These are phyloP conservation scores for Didymella exigua DNA, from an alignment of 2,329 filamentous ascomycete species.

Conservation along the genomic window DNA sequence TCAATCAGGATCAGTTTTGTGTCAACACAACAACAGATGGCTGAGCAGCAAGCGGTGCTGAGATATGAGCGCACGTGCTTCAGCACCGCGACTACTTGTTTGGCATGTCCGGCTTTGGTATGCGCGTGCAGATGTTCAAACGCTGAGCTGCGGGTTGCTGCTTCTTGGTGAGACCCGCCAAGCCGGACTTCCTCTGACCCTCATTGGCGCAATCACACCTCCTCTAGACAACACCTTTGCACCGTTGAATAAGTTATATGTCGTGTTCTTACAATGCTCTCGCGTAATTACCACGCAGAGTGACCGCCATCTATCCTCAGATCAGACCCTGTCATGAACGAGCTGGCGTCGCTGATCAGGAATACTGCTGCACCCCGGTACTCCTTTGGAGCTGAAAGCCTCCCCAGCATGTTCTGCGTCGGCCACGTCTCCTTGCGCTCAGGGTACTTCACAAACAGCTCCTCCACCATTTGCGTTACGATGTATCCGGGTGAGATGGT, in stretches of 20 bases:
- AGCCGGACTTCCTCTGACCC: conserved; percentile 3
- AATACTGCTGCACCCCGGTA: conserved; percentile 49
- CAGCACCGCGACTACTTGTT: conserved; percentile 23
- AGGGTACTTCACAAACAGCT: conserved; percentile 76
- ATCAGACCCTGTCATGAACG: conserved; percentile 50
- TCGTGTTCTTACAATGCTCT: not conserved
- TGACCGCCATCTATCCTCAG: conserved; percentile 49
- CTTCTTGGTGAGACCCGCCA: conserved; percentile 2
- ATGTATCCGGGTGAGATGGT: conserved; percentile 82
- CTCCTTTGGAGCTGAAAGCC: conserved; percentile 43
- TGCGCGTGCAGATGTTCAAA: not conserved
- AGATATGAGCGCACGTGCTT: conserved; percentile 8
- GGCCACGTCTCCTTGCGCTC: conserved; percentile 73
- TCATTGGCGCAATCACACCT: conserved; percentile 4
- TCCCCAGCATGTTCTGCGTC: conserved; percentile 79
- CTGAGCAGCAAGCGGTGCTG: conserved; percentile 2
- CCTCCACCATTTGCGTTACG: conserved; percentile 81
- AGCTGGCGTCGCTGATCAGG: conserved; percentile 49
- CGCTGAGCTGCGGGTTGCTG: not conserved
- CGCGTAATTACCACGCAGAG: conserved; percentile 40
- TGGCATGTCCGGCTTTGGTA: conserved; percentile 9
- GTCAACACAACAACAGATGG: not conserved
- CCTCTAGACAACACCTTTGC: not conserved
- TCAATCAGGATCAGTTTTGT: conserved; percentile 1
- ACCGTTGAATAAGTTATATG: not conserved